Evolutionary conservation across 192 early-diverging fungal species (phyloP), one percentile per base, ranked within the genome.

Genomic region (Lobosporangium transversale): DNA sequence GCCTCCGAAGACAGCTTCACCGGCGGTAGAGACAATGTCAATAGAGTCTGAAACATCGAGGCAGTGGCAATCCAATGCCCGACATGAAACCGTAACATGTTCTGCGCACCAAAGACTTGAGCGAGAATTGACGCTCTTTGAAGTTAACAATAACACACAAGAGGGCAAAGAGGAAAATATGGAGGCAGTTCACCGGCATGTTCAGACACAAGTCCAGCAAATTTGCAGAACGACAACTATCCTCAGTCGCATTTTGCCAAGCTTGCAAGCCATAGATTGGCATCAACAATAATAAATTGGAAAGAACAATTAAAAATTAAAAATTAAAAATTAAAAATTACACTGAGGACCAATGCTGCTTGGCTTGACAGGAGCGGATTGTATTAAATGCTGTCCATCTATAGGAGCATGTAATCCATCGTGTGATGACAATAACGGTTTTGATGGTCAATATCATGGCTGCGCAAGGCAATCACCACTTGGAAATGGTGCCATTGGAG

Each of bases 241-340:
- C 8, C 36, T 75, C 24, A 27, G 49, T 8, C 32, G 24, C 27
- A 49, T 66, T 0, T 17, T 66, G 4, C 8, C 12, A 5, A 60
- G 18, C 24, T 54, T 75, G 10, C 50, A 60, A 4, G 23, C 6
- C n/a, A 15, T 75, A 31, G 63, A 75, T 15, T 75, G 70, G 70
- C 70, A 75, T 8, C 70, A 75, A 35, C 51, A 60, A 64, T 53
- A 51, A 55, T n/a, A n/a, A n/a, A 53, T 32, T 9, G 20, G 50
- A 18, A 50, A 8, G 21, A 30, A 35, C n/a, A n/a, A n/a, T n/a
- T n/a, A n/a, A n/a, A n/a, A n/a, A n/a, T n/a, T n/a, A n/a, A n/a
- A n/a, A n/a, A n/a, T n/a, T n/a, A n/a, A n/a, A n/a, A n/a, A n/a
- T n/a, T n/a, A n/a, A n/a, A n/a, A n/a, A n/a, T n/a, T n/a, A n/a